These are phyloP conservation scores for Colletotrichum tropicale DNA, from an alignment of 2,329 filamentous ascomycete genomes.

Conservation along the genomic window DNA sequence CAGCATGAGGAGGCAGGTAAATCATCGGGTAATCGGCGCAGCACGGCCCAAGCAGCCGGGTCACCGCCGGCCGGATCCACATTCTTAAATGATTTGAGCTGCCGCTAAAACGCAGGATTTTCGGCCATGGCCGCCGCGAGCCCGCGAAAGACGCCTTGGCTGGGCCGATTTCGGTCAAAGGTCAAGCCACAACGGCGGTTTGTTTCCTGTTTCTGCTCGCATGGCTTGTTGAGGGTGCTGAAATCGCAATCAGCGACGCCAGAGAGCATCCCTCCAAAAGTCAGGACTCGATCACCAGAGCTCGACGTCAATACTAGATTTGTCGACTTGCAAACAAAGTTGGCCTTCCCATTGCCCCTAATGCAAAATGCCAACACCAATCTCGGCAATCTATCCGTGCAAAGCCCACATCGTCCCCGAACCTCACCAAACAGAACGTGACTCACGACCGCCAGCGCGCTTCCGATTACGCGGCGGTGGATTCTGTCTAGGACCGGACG, in stretches of 20 bases:
- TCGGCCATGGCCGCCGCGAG: neutral
- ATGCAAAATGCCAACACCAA: conserved; percentile 2
- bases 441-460: conserved; percentile 8
- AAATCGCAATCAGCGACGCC: neutral
- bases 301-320: neutral
- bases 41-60: neutral
- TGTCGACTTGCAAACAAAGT: neutral
- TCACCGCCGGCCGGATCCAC: neutral
- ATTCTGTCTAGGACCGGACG: neutral
- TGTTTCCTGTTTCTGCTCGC: neutral
- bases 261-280: neutral
- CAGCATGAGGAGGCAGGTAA: neutral
- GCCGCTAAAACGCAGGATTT: conserved; percentile 10
- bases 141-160: neutral
- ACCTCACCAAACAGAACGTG: conserved; percentile 11
- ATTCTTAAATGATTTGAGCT: conserved; percentile 11
- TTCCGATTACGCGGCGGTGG: conserved; percentile 17
- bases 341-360: neutral
- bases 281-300: neutral
- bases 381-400: conserved; percentile 20
- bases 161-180: conserved; percentile 6
- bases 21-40: conserved; percentile 13
- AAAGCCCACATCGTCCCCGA: conserved; percentile 7
- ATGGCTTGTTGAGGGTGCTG: neutral
- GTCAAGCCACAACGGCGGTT: neutral